phyloP scores from a whole-genome alignment of 495 filamentous ascomycete species.

The Rusavskia elegans region DNA sequence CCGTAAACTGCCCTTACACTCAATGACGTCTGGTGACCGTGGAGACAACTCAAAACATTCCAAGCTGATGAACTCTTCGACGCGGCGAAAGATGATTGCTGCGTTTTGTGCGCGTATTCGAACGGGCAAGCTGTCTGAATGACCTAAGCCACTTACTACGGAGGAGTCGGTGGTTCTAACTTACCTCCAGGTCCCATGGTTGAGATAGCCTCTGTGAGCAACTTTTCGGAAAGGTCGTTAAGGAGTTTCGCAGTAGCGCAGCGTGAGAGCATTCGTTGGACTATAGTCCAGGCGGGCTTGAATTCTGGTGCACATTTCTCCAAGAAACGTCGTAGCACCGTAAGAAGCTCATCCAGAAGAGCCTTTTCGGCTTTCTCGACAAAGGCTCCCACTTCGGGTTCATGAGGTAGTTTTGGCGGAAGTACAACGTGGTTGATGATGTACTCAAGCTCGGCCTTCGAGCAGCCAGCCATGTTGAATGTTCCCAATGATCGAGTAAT shows the following conservation, averaged over 20 bases:
- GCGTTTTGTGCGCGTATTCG: background rate
- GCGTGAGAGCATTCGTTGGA: background rate
- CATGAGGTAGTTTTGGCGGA: background rate
- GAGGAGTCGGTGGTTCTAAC: background rate
- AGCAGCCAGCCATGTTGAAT: too few relatives aligned
- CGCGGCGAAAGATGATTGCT: background rate
- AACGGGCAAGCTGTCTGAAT: background rate
- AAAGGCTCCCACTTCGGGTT: background rate
- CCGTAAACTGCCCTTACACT: background rate
- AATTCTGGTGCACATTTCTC: background rate
- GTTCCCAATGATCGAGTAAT: too few relatives aligned
- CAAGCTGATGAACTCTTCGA: background rate
- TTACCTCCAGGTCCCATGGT: background rate
- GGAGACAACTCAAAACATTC: constrained; percentile 1
- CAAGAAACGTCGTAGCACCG: background rate
- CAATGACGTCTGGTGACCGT: background rate
- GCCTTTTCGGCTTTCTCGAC: background rate
- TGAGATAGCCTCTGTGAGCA: background rate
- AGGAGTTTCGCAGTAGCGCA: background rate
- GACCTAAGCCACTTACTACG: background rate
- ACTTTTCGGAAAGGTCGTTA: background rate
- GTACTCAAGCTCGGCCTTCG: background rate
- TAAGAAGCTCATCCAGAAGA: background rate
- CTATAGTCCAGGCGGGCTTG: background rate
- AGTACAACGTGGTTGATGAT: constrained; percentile 1